Evolutionary conservation across 106 monocot species (phyloP).

Genomic region (Alisma plantagoaquatica): DNA sequence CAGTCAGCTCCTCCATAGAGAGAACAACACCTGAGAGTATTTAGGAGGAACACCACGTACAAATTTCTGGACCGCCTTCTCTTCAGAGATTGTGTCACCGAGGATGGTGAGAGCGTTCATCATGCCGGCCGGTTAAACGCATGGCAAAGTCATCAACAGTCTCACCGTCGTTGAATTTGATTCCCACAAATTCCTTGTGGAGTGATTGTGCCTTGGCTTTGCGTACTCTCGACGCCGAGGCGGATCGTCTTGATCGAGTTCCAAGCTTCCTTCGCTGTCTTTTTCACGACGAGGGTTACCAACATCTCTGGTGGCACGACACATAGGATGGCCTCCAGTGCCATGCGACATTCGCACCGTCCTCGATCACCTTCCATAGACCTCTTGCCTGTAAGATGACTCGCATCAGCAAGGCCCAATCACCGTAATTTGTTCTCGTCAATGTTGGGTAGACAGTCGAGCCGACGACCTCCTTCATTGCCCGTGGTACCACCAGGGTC

Average conservation of each 20-base stretch:
- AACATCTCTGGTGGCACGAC: conserved; percentile 10
- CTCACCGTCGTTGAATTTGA: conserved; percentile 9
- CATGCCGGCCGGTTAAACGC: too few species aligned
- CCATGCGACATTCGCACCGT: background rate
- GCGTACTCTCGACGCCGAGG: conserved; percentile 4
- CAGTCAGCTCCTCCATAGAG: background rate
- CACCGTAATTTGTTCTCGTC: conserved; percentile 12
- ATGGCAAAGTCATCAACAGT: too few species aligned
- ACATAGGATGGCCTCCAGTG: conserved; percentile 3
- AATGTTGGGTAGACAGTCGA: conserved; percentile 8
- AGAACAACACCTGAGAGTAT: background rate
- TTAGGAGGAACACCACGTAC: conserved; percentile 2
- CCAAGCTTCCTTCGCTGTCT: conserved; percentile 13
- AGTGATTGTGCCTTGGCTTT: conserved; percentile 5
- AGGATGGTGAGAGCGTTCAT: conserved; percentile 6
- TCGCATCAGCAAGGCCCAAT: conserved; percentile 9
- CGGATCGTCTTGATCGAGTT: conserved; percentile 8
- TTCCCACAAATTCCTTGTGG: conserved; percentile 1
- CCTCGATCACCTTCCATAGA: too few species aligned
- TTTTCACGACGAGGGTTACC: conserved; percentile 3
- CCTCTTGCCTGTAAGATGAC: conserved; percentile 2
- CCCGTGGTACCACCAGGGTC: too few species aligned
- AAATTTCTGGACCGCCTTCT: conserved; percentile 6
- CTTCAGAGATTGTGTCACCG: conserved; percentile 5
- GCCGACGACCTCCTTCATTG: too few species aligned